Conservation (phyloP, 768 basidiomycete species). For the Austroboletus eburneus region DNA sequence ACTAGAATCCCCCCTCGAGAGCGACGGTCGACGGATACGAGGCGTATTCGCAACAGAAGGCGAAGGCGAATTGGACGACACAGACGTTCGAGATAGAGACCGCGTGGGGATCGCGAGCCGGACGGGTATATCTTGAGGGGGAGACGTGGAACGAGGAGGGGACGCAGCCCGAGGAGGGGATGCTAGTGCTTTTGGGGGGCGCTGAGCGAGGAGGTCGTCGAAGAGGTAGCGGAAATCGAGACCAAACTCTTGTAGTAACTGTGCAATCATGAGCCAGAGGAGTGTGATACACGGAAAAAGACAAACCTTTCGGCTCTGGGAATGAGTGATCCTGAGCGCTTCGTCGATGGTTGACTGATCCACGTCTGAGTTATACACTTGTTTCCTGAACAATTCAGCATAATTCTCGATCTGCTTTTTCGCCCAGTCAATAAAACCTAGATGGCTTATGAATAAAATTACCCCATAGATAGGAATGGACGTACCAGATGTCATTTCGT, state of each 20-base stretch:
- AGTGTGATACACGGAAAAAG: neutral
- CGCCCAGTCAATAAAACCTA: conserved; percentile 95
- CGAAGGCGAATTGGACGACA: conserved; percentile 13
- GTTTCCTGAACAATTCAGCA: conserved; percentile 81
- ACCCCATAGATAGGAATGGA: conserved; percentile 4
- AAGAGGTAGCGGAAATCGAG: conserved; percentile 93
- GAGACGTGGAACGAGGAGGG: conserved; percentile 17
- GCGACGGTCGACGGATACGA: conserved; percentile 25
- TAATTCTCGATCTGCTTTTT: conserved; percentile 80
- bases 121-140: conserved; percentile 23
- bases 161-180: too few relatives aligned
- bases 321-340: conserved; percentile 68
- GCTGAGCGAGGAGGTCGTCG: conserved; percentile 59
- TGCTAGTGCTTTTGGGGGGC: conserved; percentile 42
- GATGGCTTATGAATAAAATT: neutral
- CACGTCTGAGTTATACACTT: conserved; percentile 84
- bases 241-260: conserved; percentile 90
- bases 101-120: conserved; percentile 22
- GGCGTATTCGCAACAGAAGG: conserved; percentile 15
- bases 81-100: conserved; percentile 14
- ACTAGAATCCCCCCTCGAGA: conserved; percentile 28
- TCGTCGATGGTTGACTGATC: conserved; percentile 70
- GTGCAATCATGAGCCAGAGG: neutral
- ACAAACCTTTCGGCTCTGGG: conserved; percentile 80
- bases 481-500: conserved; percentile 88